These are phyloP conservation scores for Termitomyces sp. DNA, from an alignment of 768 basidiomycete genomes.

Conservation along the genomic window DNA sequence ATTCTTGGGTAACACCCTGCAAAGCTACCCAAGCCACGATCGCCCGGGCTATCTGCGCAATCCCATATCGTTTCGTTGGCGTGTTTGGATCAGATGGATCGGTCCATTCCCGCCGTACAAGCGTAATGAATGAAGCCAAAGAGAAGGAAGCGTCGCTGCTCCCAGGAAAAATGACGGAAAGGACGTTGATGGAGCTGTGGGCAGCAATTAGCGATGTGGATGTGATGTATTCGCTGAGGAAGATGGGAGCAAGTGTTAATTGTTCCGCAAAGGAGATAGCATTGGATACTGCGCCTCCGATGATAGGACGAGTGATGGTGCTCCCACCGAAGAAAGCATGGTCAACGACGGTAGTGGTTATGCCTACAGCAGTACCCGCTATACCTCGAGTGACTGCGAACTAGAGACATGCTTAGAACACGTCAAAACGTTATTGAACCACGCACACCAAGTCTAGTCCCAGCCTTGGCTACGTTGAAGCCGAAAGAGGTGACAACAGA, in stretches of 20 bases:
- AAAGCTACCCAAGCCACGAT: conserved; percentile 77
- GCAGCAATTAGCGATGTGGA: conserved; percentile 71
- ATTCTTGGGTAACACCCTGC: conserved; percentile 77
- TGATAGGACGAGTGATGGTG: conserved; percentile 49
- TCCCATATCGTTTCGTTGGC: conserved; percentile 55
- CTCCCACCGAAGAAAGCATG: conserved; percentile 60
- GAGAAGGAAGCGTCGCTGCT: conserved; percentile 80
- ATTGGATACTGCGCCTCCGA: conserved; percentile 53
- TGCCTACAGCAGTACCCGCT: conserved; percentile 49
- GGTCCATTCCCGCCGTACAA: conserved; percentile 78
- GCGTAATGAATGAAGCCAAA: conserved; percentile 68
- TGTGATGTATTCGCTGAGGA: conserved; percentile 71
- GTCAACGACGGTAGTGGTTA: conserved; percentile 58
- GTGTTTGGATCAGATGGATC: conserved; percentile 46
- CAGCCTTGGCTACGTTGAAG: conserved; percentile 60
- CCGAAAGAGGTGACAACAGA: conserved; percentile 57
- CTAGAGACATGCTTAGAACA: conserved; percentile 25
- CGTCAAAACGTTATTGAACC: background rate
- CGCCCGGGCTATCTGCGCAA: conserved; percentile 62
- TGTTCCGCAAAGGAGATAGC: conserved; percentile 65
- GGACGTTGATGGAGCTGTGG: conserved; percentile 67
- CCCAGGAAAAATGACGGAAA: conserved; percentile 67
- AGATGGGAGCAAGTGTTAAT: conserved; percentile 68
- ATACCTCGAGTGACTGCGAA: conserved; percentile 65
- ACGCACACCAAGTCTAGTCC: conserved; percentile 67